Percentiles rank a stretch among this genome's conserved stretches.
phyloP scores from a whole-genome alignment of 2,329 filamentous ascomycete genomes.

The Penicillium sp. region DNA sequence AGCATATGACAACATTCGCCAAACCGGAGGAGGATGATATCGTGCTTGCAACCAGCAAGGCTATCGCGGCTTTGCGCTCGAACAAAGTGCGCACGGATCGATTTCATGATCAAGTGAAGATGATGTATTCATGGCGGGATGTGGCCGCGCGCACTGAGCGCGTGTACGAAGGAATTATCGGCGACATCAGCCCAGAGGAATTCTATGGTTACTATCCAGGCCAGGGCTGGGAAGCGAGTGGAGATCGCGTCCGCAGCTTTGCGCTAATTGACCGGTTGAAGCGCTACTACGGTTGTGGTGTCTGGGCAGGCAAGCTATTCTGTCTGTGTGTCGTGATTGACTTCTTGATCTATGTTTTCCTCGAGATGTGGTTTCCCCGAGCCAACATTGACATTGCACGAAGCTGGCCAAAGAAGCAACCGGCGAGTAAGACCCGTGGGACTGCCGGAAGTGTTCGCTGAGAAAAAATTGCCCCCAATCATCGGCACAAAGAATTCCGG shows the following conservation, averaged over 20 bases:
- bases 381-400: slow-evolving; percentile 83
- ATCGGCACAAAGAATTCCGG: background rate
- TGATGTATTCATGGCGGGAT: slow-evolving; percentile 99
- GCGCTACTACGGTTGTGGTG: slow-evolving; percentile 94
- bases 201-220: slow-evolving; percentile 80
- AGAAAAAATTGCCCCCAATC: too few relatives aligned
- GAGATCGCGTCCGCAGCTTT: slow-evolving; percentile 75
- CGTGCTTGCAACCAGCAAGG: slow-evolving; percentile 81
- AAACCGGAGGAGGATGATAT: slow-evolving; percentile 96
- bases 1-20: slow-evolving; percentile 96
- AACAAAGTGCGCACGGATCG: slow-evolving; percentile 86
- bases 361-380: slow-evolving; percentile 83
- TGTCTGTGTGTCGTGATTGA: slow-evolving; percentile 93
- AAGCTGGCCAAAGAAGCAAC: slow-evolving; percentile 80
- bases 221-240: slow-evolving; percentile 66
- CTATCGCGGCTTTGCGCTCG: slow-evolving; percentile 79
- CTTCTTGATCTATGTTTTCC: slow-evolving; percentile 81
- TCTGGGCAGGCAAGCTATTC: slow-evolving; percentile 97
- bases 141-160: slow-evolving; percentile 90
- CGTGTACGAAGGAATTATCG: slow-evolving; percentile 90
- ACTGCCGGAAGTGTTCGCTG: background rate
- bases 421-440: slow-evolving; percentile 9
- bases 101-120: slow-evolving; percentile 95
- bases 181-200: slow-evolving; percentile 77
- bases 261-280: slow-evolving; percentile 93